phyloP scores from a whole-genome alignment of 306 rosid species.

The apple (Malus domestica) region ASM211411v1 NC_041804.1:3151501-3152000 shows the following conservation, averaged over 20 bases:
- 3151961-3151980: conserved; percentile 54
- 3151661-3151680: conserved; percentile 47
- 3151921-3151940: background rate
- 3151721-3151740: background rate
- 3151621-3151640: conserved; percentile 62
- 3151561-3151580: conserved; percentile 65
- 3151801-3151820: background rate
- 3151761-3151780: background rate
- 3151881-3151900: background rate
- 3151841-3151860: background rate
- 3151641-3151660: conserved; percentile 44
- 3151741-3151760: background rate
- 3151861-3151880: conserved; percentile 1
- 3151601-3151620: conserved; percentile 60
- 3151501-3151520: conserved; percentile 6
- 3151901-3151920: background rate
- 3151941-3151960: conserved; percentile 37
- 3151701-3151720: background rate
- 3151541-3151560: conserved; percentile 27
- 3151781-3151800: background rate
- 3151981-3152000: conserved; percentile 46
- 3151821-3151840: background rate
- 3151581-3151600: conserved; percentile 59
- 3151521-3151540: conserved; percentile 1
- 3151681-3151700: conserved; percentile 4